Conservation (phyloP, 2,329 filamentous ascomycete species). For the Diplodia scrobiculata region DNA sequence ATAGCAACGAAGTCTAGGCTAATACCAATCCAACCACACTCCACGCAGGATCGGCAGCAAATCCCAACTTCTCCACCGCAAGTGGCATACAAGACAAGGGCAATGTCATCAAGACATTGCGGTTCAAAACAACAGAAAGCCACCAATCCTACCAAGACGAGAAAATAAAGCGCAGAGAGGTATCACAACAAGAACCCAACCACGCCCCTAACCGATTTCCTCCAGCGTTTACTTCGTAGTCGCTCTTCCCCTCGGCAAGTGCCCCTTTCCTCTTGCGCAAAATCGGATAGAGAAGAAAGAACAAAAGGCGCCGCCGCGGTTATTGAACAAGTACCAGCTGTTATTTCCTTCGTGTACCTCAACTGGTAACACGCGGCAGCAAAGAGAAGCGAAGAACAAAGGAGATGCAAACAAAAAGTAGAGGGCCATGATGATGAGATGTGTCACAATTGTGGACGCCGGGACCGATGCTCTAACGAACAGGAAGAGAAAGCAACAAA, state of each 20-base stretch:
- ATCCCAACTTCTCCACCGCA: too few relatives aligned
- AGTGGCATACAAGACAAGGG: neutral
- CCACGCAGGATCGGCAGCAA: neutral
- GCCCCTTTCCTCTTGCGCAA: too few relatives aligned
- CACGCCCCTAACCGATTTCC: neutral
- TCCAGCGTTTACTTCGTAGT: neutral
- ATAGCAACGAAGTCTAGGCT: neutral
- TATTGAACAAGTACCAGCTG: neutral
- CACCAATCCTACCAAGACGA: neutral
- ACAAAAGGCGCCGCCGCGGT: neutral
- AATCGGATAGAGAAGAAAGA: neutral
- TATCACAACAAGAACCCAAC: conserved; percentile 10
- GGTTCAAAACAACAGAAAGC: neutral
- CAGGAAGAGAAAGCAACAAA: neutral
- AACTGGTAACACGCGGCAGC: neutral
- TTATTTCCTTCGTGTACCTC: too few relatives aligned
- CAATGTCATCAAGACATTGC: conserved; percentile 2
- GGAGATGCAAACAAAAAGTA: neutral
- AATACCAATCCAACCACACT: neutral
- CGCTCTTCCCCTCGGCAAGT: neutral
- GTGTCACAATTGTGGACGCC: conserved; percentile 3
- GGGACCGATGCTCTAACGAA: conserved; percentile 16
- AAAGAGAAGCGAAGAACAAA: neutral
- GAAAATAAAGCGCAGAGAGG: conserved; percentile 18
- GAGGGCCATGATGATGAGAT: conserved; percentile 1